Percentiles rank a stretch among this genome's conserved stretches.
These are phyloP conservation scores for Sporisorium scitamineum DNA, from an alignment of 1,284 basidiomycete species.

Conservation along the genomic window DNA sequence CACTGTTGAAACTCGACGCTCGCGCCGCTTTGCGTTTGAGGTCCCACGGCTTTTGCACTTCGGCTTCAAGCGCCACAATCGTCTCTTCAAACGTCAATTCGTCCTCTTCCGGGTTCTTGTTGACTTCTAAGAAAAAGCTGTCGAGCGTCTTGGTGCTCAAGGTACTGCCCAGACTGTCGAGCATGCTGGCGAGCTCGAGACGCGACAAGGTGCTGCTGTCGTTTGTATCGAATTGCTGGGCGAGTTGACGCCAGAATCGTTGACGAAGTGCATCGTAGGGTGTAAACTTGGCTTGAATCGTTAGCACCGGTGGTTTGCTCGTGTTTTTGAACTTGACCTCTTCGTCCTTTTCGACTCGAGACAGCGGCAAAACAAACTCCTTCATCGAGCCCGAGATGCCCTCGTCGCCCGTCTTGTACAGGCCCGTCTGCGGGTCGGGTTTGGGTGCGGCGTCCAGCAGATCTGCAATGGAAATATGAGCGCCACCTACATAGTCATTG, in stretches of 20 bases:
- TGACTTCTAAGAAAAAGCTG: constrained; percentile 71
- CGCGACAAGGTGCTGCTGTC: constrained; percentile 83
- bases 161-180: constrained; percentile 95
- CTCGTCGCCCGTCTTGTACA: constrained; percentile 53
- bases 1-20: constrained; percentile 25
- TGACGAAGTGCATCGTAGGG: constrained; percentile 78
- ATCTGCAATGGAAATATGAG: constrained; percentile 48
- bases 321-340: constrained; percentile 49
- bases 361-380: constrained; percentile 53
- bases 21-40: constrained; percentile 40
- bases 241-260: constrained; percentile 87
- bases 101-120: constrained; percentile 77
- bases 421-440: constrained; percentile 53
- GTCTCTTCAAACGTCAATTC: constrained; percentile 82
- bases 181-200: constrained; percentile 92
- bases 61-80: constrained; percentile 53
- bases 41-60: constrained; percentile 55
- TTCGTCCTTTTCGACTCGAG: constrained; percentile 49
- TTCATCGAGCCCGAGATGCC: constrained; percentile 39
- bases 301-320: constrained; percentile 39
- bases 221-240: constrained; percentile 90
- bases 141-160: constrained; percentile 84
- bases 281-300: constrained; percentile 86
- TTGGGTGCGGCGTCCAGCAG: constrained; percentile 57
- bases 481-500: constrained; percentile 64